A percentile compares a stretch with the other conserved stretches of the same genome.
phyloP scores from a whole-genome alignment of 768 basidiomycete genomes.

The Lactifluus echinatus region DNA sequence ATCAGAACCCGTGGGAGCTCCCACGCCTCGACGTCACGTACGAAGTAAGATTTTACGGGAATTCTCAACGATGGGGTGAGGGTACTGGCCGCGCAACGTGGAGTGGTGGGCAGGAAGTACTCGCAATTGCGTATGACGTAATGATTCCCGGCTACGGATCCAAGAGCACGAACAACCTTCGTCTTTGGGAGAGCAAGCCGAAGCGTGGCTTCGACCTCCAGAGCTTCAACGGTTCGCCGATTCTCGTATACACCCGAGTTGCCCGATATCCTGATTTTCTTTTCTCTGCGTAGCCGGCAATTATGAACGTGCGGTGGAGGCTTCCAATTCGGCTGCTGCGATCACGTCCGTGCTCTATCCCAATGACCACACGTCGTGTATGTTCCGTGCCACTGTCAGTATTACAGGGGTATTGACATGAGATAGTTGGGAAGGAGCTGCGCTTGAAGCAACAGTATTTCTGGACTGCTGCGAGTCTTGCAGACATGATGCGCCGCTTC shows the following conservation, averaged over 20 bases:
- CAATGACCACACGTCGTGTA: conserved; percentile 71
- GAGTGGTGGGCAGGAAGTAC: conserved; percentile 88
- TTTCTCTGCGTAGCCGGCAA: conserved; percentile 59
- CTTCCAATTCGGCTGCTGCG: conserved; percentile 83
- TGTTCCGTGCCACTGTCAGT: not conserved
- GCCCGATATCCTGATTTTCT: not conserved
- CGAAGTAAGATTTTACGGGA: conserved; percentile 85
- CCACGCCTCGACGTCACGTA: conserved; percentile 78
- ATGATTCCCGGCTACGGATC: conserved; percentile 89
- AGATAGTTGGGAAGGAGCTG: conserved; percentile 70
- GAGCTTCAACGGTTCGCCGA: conserved; percentile 75
- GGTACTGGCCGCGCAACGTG: conserved; percentile 49
- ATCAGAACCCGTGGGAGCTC: conserved; percentile 86
- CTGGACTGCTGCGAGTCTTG: conserved; percentile 82
- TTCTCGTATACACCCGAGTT: not conserved
- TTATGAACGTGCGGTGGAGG: conserved; percentile 83
- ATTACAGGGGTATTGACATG: not conserved
- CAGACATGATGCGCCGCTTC: conserved; percentile 89
- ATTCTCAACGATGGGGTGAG: conserved; percentile 57
- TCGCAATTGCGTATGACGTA: conserved; percentile 90
- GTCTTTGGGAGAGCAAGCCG: conserved; percentile 77
- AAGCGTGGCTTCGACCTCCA: conserved; percentile 90
- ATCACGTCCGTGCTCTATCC: conserved; percentile 96
- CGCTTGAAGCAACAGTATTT: conserved; percentile 97
- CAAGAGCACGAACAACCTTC: conserved; percentile 82